Base-by-base conservation (phyloP, 1,284 basidiomycete genomes). In the Mycosarcoma mackinlayi region DNA sequence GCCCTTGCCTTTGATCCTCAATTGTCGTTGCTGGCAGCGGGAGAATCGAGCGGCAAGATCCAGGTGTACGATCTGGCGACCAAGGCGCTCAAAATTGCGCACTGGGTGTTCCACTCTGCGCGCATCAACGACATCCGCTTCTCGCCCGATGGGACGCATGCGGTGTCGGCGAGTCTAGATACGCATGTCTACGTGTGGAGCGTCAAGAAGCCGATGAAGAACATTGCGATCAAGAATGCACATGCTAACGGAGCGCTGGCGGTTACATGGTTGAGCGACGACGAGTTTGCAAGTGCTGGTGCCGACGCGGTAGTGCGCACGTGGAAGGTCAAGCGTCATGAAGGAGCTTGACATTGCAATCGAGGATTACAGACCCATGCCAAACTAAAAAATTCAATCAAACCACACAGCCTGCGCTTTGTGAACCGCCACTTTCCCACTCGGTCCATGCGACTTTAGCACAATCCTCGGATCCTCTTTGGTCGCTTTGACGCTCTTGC, bases 141-240 rank as follows among this genome's bases (percentile, higher is more conserved):
- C 88, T 90, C 90, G 3, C 81, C 87, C 1, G 89, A 92, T 75
- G 89, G 89, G 4, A 86, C 86, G 74, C 88, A 93, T 75, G 88
- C 92, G 61, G 93, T 90, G 3, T 67, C 61, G 39, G 67, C 67
- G 25, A 50, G 56, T 19, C 34, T 70, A 27, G 95, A 98, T 82
- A 95, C 94, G 25, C 89, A 93, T 77, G 88, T 96, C 8, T 96
- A 93, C 81, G 85, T 98, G 35, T 98, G 93, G 90, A 90, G 89
- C 73, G 88, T 92, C 34, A 86, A 86, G 57, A 90, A 90, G 74
- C 90, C 91, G 11, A 85, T 89, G 83, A 89, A 88, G 84, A 92
- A 91, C 74, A 88, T 94, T 38, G 87, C 89, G 13, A 89, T 96
- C 83, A 91, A 91, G 75, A 81, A 80, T 38, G 74, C 78, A 16